Conservation (phyloP, 2,329 filamentous ascomycete species). For the Fusarium guadeloupense region DNA sequence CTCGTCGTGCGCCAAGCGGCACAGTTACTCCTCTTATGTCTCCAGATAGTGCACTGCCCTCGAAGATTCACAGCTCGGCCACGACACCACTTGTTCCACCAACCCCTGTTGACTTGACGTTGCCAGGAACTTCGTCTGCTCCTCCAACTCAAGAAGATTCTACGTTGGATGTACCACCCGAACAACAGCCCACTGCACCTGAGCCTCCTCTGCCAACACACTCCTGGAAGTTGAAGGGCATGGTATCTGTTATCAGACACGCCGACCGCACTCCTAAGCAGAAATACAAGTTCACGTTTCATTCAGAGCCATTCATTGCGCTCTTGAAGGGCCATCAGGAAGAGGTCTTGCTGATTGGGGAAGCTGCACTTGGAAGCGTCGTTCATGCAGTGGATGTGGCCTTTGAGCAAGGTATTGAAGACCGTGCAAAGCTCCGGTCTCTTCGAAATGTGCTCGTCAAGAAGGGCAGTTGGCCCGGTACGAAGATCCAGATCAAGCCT, state of each 20-base stretch:
- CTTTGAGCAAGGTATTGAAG: conserved; percentile 81
- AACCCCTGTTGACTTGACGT: conserved; percentile 44
- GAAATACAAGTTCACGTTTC: conserved; percentile 99
- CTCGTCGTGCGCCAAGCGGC: conserved; percentile 39
- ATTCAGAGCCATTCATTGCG: conserved; percentile 94
- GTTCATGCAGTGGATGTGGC: conserved; percentile 87
- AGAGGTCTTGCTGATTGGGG: conserved; percentile 92
- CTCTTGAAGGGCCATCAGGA: conserved; percentile 95
- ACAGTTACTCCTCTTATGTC: conserved; percentile 46
- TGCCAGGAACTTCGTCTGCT: conserved; percentile 46
- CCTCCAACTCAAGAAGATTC: conserved; percentile 44
- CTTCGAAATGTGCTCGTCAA: conserved; percentile 88
- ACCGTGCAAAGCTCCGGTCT: conserved; percentile 83
- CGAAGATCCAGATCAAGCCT: conserved; percentile 98
- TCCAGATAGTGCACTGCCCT: conserved; percentile 44
- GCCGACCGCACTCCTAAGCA: conserved; percentile 98
- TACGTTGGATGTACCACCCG: conserved; percentile 46
- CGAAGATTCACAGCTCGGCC: conserved; percentile 50
- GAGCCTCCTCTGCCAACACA: conserved; percentile 81
- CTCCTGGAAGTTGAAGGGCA: conserved; percentile 97
- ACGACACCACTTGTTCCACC: conserved; percentile 50
- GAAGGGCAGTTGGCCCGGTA: conserved; percentile 93
- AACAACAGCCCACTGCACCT: conserved; percentile 53
- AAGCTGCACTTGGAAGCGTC: conserved; percentile 88
- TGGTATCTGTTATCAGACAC: conserved; percentile 95